Evolutionary conservation across 2,329 filamentous ascomycete genomes (phyloP).

Genomic region (Dendrostoma leiphaemia): DNA sequence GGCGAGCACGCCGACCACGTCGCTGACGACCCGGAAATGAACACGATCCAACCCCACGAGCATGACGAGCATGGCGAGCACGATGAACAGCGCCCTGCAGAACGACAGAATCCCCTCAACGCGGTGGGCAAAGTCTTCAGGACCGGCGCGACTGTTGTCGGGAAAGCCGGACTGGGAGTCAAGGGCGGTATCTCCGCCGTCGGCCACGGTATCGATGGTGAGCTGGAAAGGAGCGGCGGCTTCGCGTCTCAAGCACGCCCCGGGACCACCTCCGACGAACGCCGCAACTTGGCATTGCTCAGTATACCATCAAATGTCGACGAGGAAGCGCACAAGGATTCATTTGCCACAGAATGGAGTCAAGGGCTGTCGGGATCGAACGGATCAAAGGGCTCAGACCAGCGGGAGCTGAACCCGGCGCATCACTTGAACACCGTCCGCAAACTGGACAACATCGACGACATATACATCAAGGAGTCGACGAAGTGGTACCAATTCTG

Average conservation of each 20-base stretch:
- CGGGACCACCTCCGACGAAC: slow-evolving; percentile 24
- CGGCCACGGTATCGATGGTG: slow-evolving; percentile 48
- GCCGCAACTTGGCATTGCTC: slow-evolving; percentile 1
- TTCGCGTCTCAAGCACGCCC: slow-evolving; percentile 37
- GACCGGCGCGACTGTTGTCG: slow-evolving; percentile 40
- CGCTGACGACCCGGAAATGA: slow-evolving; percentile 36
- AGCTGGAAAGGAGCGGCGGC: slow-evolving; percentile 55
- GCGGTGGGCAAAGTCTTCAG: slow-evolving; percentile 52
- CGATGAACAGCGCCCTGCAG: not conserved
- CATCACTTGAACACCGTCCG: slow-evolving; percentile 51
- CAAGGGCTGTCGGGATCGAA: slow-evolving; percentile 36
- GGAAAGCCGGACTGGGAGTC: slow-evolving; percentile 43
- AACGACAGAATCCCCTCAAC: slow-evolving; percentile 25
- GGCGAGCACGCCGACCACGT: slow-evolving; percentile 50
- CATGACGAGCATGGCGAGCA: slow-evolving; percentile 15
- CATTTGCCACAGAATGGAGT: slow-evolving; percentile 30
- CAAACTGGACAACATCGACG: slow-evolving; percentile 45
- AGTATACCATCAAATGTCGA: slow-evolving; percentile 22
- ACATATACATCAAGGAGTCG: slow-evolving; percentile 45
- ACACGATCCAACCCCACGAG: slow-evolving; percentile 24
- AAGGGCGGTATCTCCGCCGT: slow-evolving; percentile 44
- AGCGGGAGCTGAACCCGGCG: slow-evolving; percentile 31
- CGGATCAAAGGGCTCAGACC: slow-evolving; percentile 38
- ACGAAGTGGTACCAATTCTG: slow-evolving; percentile 62
- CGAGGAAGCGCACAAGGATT: slow-evolving; percentile 33